Evolutionary conservation across 108 stramenopile species (phyloP), one percentile per base, ranked within the genome.

Genomic region (Nitzschia putrida): DNA sequence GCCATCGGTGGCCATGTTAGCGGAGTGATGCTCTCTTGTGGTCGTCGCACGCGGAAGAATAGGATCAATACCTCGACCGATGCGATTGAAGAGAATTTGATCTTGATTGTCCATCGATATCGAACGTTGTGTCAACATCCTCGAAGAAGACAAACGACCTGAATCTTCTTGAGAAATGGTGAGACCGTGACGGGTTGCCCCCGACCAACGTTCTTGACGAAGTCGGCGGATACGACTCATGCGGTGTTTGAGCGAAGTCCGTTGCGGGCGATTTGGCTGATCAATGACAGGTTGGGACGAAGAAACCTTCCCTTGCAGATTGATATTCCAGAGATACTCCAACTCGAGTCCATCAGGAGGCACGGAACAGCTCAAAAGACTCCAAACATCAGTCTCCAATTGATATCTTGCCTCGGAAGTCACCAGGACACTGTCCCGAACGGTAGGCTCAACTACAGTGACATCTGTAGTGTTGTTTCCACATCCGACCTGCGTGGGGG

Each of bases 151-250:
- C 29, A 34, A 34, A 7, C 12, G 1, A 7, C 34, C 38, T 4
- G 58, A 18, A 7, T 2, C 38, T 16, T 37, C 16, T 45, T 22
- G 49, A 51, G 59, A 61, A 34, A 71, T 44, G 26, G 69, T 77
- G 23, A 77, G 50, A 23, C 76, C 76, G 44, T 77, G 76, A 2
- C 76, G 53, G 21, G 60, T 71, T 0, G 76, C 61, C 41, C 68
- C 65, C n/a, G 69, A 9, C n/a, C 66, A 42, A 34, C 54, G 47
- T 18, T 64, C 51, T 34, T 64, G 73, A 0, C 76, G 67, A 21
- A 76, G 49, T 38, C 63, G 37, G 13, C 64, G 76, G 23, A 71
- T 77, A 14, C 69, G 76, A 29, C 66, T 53, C 57, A 71, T 12
- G 50, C 69, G 63, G 45, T 61, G 29, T 43, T 66, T 65, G 11